Conservation (phyloP, 164 flowering plant genomes). For the Vitis vinifera region DNA sequence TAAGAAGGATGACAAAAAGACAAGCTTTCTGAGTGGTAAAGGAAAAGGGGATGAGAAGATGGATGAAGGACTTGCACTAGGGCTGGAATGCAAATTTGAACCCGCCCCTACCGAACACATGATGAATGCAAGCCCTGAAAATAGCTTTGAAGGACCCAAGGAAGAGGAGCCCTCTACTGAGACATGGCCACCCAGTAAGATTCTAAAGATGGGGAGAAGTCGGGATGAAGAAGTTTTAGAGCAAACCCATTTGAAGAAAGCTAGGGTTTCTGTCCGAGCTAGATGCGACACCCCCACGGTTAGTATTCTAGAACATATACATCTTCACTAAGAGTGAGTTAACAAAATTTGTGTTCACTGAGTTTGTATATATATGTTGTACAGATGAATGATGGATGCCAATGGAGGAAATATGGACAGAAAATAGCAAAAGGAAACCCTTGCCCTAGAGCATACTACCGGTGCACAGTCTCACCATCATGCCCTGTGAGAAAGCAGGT, state of each 20-base stretch:
- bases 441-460: slow-evolving; percentile 52
- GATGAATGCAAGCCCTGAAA: slow-evolving; percentile 25
- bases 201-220: slow-evolving; percentile 35
- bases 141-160: slow-evolving; percentile 31
- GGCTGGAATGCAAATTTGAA: slow-evolving; percentile 37
- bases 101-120: slow-evolving; percentile 5
- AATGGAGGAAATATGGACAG: slow-evolving; percentile 54
- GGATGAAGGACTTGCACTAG: slow-evolving; percentile 29
- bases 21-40: slow-evolving; percentile 10
- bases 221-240: slow-evolving; percentile 45
- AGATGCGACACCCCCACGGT: slow-evolving; percentile 69
- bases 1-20: slow-evolving; percentile 31
- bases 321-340: not conserved
- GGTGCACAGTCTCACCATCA: slow-evolving; percentile 41
- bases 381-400: slow-evolving; percentile 53
- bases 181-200: slow-evolving; percentile 54
- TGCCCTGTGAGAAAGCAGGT: slow-evolving; percentile 40
- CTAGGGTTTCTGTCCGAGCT: slow-evolving; percentile 71
- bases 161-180: slow-evolving; percentile 31
- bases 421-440: slow-evolving; percentile 47
- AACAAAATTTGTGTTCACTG: not conserved
- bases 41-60: slow-evolving; percentile 17
- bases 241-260: slow-evolving; percentile 47
- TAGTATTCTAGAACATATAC: slow-evolving; percentile 8
- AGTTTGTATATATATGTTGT: not conserved